Base-by-base conservation (phyloP, 2,329 filamentous ascomycete species). In the Xylariaceae sp. region DNA sequence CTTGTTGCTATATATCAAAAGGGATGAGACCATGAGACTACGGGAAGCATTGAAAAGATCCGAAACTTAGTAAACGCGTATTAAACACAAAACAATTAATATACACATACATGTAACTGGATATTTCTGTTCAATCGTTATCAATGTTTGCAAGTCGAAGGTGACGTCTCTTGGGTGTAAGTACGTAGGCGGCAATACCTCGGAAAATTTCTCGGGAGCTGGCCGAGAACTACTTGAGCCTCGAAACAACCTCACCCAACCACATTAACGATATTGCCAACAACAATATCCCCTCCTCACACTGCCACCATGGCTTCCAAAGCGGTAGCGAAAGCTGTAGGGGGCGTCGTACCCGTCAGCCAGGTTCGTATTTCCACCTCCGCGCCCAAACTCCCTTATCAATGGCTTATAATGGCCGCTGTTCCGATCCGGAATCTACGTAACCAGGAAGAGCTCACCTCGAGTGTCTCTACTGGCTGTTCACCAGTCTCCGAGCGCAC, bases 281-380 rank as follows among this genome's bases (percentile, higher is more conserved):
- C 62, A 40, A 61, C 58, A 65, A 59, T 52, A 50, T 53, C 56
- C 61, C 53, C 51, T 53, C 58, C 54, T 50, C 45, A 67, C 59
- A 69, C 49, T 69, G 74, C 69, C 75, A 79, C 68, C 61, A 88
- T 88, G 86, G 84, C 83, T 68, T 82, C 83, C 66, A 85, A 87
- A 76, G 82, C 77, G 70, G 81, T 76, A 69, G 79, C 79, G 53
- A 85, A 85, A 72, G 79, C 79, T 67, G 80, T 78, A 55, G 79
- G 80, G 63, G 78, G 79, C 66, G 78, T 82, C 56, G 74, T 87
- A 55, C 78, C 78, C 68, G 77, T 90, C 65, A 76, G 78, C 66
- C 83, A 87, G 79, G 87, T 89, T 78, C 66, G 77, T 65, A 44
- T 9, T 2, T 28, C 28, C 44, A 40, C 40, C 29, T 16, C 7